Base-by-base conservation (phyloP, 1,284 basidiomycete species). In the Cystobasidium pallidum region DNA sequence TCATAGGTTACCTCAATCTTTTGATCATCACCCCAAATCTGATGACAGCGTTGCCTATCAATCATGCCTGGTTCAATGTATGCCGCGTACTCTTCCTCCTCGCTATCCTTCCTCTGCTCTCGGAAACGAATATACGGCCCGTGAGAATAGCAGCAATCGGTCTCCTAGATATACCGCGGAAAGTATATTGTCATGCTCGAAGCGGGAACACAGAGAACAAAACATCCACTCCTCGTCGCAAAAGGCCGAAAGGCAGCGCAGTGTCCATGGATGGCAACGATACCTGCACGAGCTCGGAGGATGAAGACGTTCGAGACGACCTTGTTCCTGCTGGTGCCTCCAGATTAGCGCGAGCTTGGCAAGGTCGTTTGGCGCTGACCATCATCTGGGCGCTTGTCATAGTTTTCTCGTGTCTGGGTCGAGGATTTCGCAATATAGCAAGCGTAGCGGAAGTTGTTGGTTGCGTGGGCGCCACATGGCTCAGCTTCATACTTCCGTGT, bases 1-100 rank as follows among this genome's bases (percentile, higher is more conserved):
- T 79, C 30, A 76, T 79, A 32, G 78, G 78, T 4, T 75, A 78
- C 24, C 59, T 78, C 47, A 76, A 73, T 8, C 55, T 80, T 49
- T 45, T 73, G 0, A 72, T 72, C 26, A 54, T 73, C 30, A 65
- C 58, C 19, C 75, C 75, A 34, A 77, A 79, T 68, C 57, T 79
- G n/a, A 73, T 80, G 30, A 62, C 70, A 3, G 75, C 75, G 28
- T 70, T 80, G 4, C 78, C 77, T 0, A 66, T 73, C 3, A 66
- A 71, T 0, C 78, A 80, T 64, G 67, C 55, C 3, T 77, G 75
- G 75, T 66, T 80, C 36, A 63, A 63, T 26, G 45, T 70, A 26
- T 76, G 78, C 21, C 54, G 78, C 4, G 28, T 75, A 2, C 51
- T 80, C 28, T 72, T 79, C 24, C 73, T 79, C 26, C 28, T 74